Conservation (phyloP, 257 asterid genomes). For the Lithospermum erythrorhizon region DNA sequence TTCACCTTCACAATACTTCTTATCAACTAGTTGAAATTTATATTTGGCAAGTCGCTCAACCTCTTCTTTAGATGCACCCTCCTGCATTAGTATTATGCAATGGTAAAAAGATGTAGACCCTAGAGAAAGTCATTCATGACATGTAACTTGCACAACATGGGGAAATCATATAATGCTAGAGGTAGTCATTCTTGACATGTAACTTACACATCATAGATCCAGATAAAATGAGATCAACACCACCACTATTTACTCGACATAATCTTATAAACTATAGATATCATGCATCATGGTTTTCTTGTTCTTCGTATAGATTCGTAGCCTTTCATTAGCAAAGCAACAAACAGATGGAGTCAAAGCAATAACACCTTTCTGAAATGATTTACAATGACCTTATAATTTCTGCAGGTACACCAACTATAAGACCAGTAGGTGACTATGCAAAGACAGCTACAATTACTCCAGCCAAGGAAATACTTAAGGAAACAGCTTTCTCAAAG, state of each 20-base stretch:
- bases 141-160: too few species aligned
- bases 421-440: background rate
- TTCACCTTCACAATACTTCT: conserved; percentile 67
- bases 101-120: background rate
- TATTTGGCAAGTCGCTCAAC: conserved; percentile 74
- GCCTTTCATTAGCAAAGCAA: too few species aligned
- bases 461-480: background rate
- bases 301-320: too few species aligned
- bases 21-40: conserved; percentile 71
- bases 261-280: background rate
- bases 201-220: background rate
- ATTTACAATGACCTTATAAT: background rate
- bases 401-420: background rate
- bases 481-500: background rate
- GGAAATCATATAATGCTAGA: background rate
- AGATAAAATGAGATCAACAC: background rate
- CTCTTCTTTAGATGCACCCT: conserved; percentile 97
- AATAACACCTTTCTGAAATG: too few species aligned
- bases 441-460: background rate
- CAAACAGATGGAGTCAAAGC: background rate
- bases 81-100: conserved; percentile 33
- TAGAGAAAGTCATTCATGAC: background rate
- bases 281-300: background rate
- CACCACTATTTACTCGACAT: background rate
- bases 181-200: background rate